phyloP scores from a whole-genome alignment of 768 basidiomycete genomes.

The Lyophyllum atratum region DNA sequence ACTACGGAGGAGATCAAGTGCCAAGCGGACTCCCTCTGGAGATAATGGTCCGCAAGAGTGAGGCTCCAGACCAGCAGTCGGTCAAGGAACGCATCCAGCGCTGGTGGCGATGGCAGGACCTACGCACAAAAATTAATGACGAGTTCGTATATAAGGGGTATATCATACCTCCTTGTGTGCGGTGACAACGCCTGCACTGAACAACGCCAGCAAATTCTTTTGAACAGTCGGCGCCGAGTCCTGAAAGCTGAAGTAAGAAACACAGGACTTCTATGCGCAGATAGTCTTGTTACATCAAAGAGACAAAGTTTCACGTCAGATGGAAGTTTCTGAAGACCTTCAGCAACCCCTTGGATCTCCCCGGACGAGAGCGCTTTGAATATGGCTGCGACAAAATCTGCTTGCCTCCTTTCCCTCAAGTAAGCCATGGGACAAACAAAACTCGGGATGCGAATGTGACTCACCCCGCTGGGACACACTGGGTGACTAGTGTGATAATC shows the following conservation, averaged over 20 bases:
- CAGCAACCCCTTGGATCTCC: constrained; percentile 49
- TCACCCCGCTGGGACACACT: constrained; percentile 65
- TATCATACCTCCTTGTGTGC: constrained; percentile 65
- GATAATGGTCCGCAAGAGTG: constrained; percentile 40
- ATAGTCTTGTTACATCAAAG: constrained; percentile 43
- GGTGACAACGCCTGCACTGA: constrained; percentile 66
- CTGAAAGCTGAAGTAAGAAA: constrained; percentile 30
- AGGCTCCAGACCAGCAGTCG: constrained; percentile 64
- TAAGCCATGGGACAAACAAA: neutral
- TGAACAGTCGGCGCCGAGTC: constrained; percentile 44
- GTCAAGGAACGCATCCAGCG: constrained; percentile 53
- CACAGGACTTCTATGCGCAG: constrained; percentile 8
- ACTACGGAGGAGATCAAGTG: constrained; percentile 66
- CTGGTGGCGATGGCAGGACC: constrained; percentile 53
- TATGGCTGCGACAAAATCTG: constrained; percentile 49
- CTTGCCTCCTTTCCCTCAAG: constrained; percentile 57
- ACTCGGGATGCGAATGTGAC: constrained; percentile 29
- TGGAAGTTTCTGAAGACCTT: constrained; percentile 56
- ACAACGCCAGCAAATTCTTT: constrained; percentile 65
- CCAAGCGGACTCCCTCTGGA: constrained; percentile 58
- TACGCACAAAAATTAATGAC: constrained; percentile 24
- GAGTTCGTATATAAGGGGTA: neutral
- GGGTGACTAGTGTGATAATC: constrained; percentile 68
- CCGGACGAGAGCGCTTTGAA: constrained; percentile 61
- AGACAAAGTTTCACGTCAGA: constrained; percentile 43